A percentile compares a stretch with the other conserved stretches of the same genome.
Evolutionary conservation across 306 rosid genomes (phyloP).

Genomic region (Trifolium subterraneum): DNA sequence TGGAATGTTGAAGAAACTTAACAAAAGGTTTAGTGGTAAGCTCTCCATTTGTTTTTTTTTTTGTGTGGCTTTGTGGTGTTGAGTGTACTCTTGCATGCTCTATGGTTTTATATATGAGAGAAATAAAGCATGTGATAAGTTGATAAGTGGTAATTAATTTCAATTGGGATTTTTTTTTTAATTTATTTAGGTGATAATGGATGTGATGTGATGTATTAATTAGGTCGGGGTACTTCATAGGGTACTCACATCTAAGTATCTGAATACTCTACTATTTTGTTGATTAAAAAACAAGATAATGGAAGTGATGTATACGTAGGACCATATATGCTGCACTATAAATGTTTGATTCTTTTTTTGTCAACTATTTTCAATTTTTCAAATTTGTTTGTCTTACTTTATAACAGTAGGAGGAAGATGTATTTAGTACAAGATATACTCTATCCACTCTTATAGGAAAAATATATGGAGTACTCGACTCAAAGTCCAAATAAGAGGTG

Average conservation of each 20-base stretch:
- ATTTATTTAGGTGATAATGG: neutral
- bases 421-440: too few species aligned
- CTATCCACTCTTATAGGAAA: too few species aligned
- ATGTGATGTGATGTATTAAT: conserved; percentile 15
- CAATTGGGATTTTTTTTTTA: neutral
- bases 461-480: too few species aligned
- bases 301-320: conserved; percentile 30
- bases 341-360: neutral
- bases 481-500: too few species aligned
- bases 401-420: too few species aligned
- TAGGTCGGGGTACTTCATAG: conserved; percentile 1
- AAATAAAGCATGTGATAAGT: neutral
- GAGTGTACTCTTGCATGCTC: neutral
- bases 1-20: conserved; percentile 23
- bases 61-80: neutral
- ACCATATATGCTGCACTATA: conserved; percentile 18
- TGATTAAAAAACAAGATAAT: neutral
- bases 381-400: neutral
- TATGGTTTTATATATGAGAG: conserved; percentile 13
- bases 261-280: conserved; percentile 6
- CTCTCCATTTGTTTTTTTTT: neutral
- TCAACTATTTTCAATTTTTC: neutral
- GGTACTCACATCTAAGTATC: neutral
- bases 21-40: neutral
- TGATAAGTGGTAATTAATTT: conserved; percentile 15